Conservation (phyloP, 2,329 filamentous ascomycete genomes). For the Pseudogymnoascus sp. region DNA sequence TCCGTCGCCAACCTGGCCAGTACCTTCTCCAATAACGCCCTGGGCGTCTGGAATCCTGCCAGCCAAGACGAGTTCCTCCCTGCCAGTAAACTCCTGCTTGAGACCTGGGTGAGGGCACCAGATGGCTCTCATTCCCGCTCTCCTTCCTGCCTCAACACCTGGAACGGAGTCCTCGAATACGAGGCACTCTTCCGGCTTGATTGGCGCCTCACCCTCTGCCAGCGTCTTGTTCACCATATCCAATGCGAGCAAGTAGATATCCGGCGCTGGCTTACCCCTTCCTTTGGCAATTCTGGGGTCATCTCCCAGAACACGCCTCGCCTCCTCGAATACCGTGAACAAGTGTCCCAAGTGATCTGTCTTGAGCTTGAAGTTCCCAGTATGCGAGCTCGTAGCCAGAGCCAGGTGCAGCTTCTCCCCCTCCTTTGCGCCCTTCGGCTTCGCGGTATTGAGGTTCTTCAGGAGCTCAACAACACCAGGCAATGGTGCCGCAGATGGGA, state of each 20-base stretch:
- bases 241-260: conserved; percentile 87
- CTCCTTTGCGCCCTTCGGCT: conserved; percentile 17
- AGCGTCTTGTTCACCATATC: conserved; percentile 75
- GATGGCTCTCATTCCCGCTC: conserved; percentile 89
- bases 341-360: conserved; percentile 46
- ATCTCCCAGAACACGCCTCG: conserved; percentile 78
- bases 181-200: conserved; percentile 79
- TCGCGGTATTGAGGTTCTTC: conserved; percentile 38
- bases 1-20: conserved; percentile 50
- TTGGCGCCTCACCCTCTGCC: conserved; percentile 51
- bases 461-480: conserved; percentile 71
- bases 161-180: conserved; percentile 96
- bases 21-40: conserved; percentile 2
- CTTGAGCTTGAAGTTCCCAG: conserved; percentile 33
- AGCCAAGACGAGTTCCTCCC: conserved; percentile 75
- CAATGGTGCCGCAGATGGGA: conserved; percentile 67
- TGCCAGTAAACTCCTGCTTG: conserved; percentile 65
- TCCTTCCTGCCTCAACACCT: conserved; percentile 80
- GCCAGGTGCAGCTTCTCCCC: conserved; percentile 63
- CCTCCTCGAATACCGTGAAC: conserved; percentile 57
- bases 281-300: conserved; percentile 69
- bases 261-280: conserved; percentile 86
- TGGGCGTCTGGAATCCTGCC: conserved; percentile 57
- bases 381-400: conserved; percentile 64
- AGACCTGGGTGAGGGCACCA: conserved; percentile 85